Percentiles rank a stretch among this genome's conserved stretches.
Evolutionary conservation across 176 grass and related monocot species (phyloP).

Genomic region (Phoenix dactylifera): DNA sequence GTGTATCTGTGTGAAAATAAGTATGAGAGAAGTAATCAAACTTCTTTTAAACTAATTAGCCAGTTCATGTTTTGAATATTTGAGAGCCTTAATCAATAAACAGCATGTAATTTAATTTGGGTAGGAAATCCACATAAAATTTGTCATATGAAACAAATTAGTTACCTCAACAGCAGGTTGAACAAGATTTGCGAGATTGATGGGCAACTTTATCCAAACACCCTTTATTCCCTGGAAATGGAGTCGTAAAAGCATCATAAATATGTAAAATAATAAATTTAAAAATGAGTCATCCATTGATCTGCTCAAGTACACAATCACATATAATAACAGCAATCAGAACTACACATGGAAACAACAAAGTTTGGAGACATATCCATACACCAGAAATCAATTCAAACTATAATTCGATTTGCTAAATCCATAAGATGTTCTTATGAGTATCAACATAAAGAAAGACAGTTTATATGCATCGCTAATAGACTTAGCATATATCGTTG

Average conservation of each 20-base stretch:
- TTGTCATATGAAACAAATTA: slow-evolving; percentile 2
- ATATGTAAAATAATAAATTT: slow-evolving; percentile 10
- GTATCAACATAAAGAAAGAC: too few species aligned
- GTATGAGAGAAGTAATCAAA: too few species aligned
- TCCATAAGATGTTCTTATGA: too few species aligned
- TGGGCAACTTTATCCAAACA: slow-evolving; percentile 91
- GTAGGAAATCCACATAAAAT: slow-evolving; percentile 10
- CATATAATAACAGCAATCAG: background rate
- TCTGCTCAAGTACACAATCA: background rate
- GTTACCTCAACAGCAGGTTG: slow-evolving; percentile 75
- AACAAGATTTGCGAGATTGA: slow-evolving; percentile 77
- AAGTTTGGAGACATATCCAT: too few species aligned
- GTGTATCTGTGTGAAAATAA: too few species aligned
- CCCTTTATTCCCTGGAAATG: slow-evolving; percentile 68
- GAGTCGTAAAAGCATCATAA: background rate
- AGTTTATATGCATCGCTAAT: too few species aligned
- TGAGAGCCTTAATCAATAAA: background rate
- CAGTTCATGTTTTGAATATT: too few species aligned
- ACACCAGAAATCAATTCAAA: too few species aligned
- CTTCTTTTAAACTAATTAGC: too few species aligned
- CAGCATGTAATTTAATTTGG: background rate
- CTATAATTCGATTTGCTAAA: too few species aligned
- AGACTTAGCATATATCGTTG: too few species aligned
- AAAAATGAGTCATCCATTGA: slow-evolving; percentile 1
- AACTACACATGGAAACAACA: background rate